Conservation (phyloP, 306 rosid genomes). For the Mucuna pruriens region DNA sequence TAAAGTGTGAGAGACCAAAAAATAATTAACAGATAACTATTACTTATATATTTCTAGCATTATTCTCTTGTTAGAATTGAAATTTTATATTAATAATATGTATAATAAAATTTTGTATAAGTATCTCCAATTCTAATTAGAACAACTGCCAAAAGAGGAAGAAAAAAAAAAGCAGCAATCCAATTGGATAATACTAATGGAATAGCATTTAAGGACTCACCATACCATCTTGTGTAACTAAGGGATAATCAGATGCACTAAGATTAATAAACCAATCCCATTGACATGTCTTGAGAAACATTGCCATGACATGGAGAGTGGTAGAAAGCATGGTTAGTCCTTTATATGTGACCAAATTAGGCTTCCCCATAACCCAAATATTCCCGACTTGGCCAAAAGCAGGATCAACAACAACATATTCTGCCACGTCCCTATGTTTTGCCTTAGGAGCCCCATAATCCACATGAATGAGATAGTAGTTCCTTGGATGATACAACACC, state of each 20-base stretch:
- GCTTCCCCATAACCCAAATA: conserved; percentile 82
- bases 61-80: no score
- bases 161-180: background rate
- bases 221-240: conserved; percentile 98
- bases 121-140: no score
- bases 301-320: conserved; percentile 84
- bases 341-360: conserved; percentile 83
- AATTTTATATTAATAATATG: no score
- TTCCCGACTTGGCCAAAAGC: conserved; percentile 74
- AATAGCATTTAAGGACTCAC: conserved; percentile 65
- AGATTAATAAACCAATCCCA: conserved; percentile 99
- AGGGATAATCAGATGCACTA: conserved; percentile 93
- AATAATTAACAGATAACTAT: no score
- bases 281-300: conserved; percentile 61
- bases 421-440: conserved; percentile 62
- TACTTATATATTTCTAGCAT: no score
- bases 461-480: conserved; percentile 81
- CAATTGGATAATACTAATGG: background rate
- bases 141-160: no score
- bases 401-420: conserved; percentile 57
- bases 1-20: background rate
- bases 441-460: conserved; percentile 69
- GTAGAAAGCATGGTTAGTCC: conserved; percentile 97
- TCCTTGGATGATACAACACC: conserved; percentile 83
- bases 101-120: no score